Conservation (phyloP, 768 basidiomycete species). For the Albatrellus ellisii region DNA sequence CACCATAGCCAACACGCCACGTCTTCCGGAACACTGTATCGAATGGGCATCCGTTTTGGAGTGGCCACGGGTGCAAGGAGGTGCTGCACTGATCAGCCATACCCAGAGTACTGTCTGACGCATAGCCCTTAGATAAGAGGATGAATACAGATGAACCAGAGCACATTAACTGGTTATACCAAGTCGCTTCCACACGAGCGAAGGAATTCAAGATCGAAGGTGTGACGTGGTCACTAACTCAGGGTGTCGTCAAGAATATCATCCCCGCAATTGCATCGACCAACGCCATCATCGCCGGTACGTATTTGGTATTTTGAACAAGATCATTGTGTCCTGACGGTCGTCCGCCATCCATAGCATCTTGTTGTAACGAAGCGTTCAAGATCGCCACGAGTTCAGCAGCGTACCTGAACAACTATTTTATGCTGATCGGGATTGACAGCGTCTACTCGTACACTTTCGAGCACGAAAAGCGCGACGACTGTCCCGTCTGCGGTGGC, state of each 20-base stretch:
- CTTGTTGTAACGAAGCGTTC: constrained; percentile 98
- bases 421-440: constrained; percentile 96
- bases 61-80: constrained; percentile 90
- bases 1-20: constrained; percentile 97
- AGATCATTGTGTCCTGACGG: neutral
- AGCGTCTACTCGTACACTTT: constrained; percentile 97
- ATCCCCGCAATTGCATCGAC: constrained; percentile 98
- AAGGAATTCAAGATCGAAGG: constrained; percentile 96
- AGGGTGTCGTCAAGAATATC: constrained; percentile 99
- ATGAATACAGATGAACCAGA: constrained; percentile 97
- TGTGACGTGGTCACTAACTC: constrained; percentile 94
- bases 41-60: constrained; percentile 99
- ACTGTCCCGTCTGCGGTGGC: constrained; percentile 97
- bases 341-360: constrained; percentile 33
- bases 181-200: constrained; percentile 68
- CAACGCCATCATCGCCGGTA: constrained; percentile 95
- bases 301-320: constrained; percentile 7
- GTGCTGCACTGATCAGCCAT: constrained; percentile 24
- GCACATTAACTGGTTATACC: constrained; percentile 90
- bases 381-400: constrained; percentile 96
- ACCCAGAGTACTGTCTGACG: neutral
- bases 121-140: constrained; percentile 62
- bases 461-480: constrained; percentile 81
- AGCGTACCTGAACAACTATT: constrained; percentile 92
- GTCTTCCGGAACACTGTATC: constrained; percentile 96